Conservation (phyloP, 2,329 filamentous ascomycete genomes). For the Aspergillus japonicus region DNA sequence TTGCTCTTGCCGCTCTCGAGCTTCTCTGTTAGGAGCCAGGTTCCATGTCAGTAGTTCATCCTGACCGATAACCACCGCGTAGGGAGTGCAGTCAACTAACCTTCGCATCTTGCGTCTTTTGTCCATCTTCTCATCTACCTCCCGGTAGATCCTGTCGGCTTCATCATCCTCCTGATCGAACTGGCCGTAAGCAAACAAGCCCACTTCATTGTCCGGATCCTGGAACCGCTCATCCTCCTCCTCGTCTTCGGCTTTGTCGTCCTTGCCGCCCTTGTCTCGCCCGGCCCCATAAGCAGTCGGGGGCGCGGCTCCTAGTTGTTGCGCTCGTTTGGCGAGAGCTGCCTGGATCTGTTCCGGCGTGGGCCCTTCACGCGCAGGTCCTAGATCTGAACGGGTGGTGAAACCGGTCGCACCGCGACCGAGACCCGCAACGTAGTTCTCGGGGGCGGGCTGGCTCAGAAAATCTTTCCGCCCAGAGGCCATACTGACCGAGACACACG, state of each 20-base stretch:
- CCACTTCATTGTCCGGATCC: conserved; percentile 95
- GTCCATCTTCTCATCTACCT: conserved; percentile 97
- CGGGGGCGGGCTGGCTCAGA: conserved; percentile 77
- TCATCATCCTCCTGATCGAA: conserved; percentile 98
- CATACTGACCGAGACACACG: conserved; percentile 45
- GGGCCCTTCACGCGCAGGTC: conserved; percentile 89
- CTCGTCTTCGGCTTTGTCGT: conserved; percentile 68
- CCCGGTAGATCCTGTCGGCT: conserved; percentile 91
- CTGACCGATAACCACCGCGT: conserved; percentile 35
- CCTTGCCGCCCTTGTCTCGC: conserved; percentile 62
- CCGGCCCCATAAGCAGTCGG: conserved; percentile 72
- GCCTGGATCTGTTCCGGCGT: conserved; percentile 99
- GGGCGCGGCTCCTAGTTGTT: conserved; percentile 70
- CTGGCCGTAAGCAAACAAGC: conserved; percentile 89
- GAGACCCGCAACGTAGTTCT: conserved; percentile 92
- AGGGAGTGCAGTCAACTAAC: conserved; percentile 57
- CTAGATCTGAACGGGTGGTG: conserved; percentile 93
- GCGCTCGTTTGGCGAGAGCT: conserved; percentile 88
- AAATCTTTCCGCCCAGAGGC: conserved; percentile 73
- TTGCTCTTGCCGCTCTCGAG: conserved; percentile 82
- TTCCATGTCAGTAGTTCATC: neutral
- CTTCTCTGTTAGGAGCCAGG: conserved; percentile 64
- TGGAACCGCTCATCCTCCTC: conserved; percentile 81
- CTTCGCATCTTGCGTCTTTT: conserved; percentile 79
- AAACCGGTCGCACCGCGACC: conserved; percentile 97